Conservation (phyloP, 1,284 basidiomycete species). For the Exobasidium cylindrosporum region DNA sequence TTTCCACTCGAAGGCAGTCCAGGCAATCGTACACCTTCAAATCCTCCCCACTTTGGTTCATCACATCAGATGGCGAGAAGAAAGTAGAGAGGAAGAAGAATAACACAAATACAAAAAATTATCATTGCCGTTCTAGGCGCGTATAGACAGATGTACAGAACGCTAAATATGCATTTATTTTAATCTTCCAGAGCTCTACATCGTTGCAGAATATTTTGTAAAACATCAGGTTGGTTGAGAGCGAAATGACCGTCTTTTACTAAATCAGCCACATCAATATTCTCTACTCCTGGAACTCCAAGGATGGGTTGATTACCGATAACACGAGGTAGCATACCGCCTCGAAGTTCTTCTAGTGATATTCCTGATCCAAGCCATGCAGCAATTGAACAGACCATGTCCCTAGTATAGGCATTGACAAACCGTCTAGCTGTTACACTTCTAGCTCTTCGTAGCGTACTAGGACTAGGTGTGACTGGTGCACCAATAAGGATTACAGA, state of each 20-base stretch:
- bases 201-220: conserved; percentile 22
- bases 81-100: neutral
- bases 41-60: no score
- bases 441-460: conserved; percentile 58
- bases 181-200: conserved; percentile 29
- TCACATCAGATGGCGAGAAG: no score
- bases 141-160: neutral
- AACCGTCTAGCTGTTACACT: conserved; percentile 59
- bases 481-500: conserved; percentile 57
- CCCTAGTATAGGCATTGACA: conserved; percentile 60
- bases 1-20: no score
- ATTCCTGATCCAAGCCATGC: conserved; percentile 56
- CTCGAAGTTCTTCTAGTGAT: conserved; percentile 57
- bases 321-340: conserved; percentile 47
- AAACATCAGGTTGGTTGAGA: conserved; percentile 26
- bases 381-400: conserved; percentile 60
- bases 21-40: no score
- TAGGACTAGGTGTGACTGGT: conserved; percentile 57
- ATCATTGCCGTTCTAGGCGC: neutral
- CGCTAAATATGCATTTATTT: no score
- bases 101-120: neutral
- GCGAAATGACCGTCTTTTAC: conserved; percentile 40
- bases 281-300: conserved; percentile 35
- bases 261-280: conserved; percentile 41
- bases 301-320: conserved; percentile 32